Conservation (phyloP, 257 asterid genomes). For the Lantana camara region DNA sequence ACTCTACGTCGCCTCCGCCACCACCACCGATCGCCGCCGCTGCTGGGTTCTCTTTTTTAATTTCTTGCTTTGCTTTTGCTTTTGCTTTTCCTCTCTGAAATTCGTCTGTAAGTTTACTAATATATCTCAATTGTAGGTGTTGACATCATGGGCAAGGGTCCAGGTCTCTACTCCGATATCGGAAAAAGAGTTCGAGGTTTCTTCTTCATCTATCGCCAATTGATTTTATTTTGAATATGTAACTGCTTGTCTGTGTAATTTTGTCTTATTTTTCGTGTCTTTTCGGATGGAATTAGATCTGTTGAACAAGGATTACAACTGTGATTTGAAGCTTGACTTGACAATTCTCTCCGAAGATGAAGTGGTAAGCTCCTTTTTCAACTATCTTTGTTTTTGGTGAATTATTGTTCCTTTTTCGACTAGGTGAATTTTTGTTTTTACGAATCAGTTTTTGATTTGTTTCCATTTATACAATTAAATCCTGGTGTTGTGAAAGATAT, state of each 20-base stretch:
- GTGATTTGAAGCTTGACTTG: conserved; percentile 70
- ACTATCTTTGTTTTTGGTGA: no score
- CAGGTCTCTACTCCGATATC: conserved; percentile 56
- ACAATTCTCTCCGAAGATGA: conserved; percentile 78
- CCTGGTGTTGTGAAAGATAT: no score
- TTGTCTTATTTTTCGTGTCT: background rate
- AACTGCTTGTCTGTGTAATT: conserved; percentile 3
- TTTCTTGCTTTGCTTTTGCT: no score
- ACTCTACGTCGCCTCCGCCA: no score
- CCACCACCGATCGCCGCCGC: no score
- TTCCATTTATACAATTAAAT: no score
- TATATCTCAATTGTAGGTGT: background rate
- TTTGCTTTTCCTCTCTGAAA: background rate
- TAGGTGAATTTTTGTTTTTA: no score
- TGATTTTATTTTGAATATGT: background rate
- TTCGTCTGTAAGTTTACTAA: background rate
- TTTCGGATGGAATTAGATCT: conserved; percentile 51
- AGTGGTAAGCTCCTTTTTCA: conserved; percentile 54
- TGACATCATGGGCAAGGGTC: conserved; percentile 51
- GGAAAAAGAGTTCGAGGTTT: conserved; percentile 58
- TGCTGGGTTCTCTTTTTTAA: no score
- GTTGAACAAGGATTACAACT: conserved; percentile 66
- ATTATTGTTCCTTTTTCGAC: no score
- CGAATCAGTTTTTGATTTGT: no score
- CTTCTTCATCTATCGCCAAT: background rate